Evolutionary conservation across 2,329 filamentous ascomycete genomes (phyloP).

Genomic region (Orbilia javanica): DNA sequence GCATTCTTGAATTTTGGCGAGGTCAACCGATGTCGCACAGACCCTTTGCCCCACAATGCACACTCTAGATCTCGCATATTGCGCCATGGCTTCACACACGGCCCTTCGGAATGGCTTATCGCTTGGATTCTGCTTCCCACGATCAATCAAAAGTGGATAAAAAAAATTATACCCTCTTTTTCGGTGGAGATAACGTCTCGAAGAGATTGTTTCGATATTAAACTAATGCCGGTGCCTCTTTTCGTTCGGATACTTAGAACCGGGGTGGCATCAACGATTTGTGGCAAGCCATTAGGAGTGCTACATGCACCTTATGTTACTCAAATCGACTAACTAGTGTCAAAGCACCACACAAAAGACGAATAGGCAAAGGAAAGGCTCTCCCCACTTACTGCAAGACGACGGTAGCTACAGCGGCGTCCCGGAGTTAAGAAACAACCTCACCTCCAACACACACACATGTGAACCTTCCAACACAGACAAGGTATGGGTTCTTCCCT

Average conservation of each 20-base stretch:
- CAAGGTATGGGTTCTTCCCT: conserved; percentile 8
- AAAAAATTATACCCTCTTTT: no score
- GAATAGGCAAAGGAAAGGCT: conserved; percentile 5
- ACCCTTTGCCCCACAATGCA: conserved; percentile 2
- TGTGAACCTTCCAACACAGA: conserved; percentile 10
- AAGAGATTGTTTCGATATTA: background rate
- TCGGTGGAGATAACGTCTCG: conserved; percentile 1
- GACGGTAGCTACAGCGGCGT: background rate
- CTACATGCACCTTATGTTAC: conserved; percentile 29
- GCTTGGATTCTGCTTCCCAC: background rate
- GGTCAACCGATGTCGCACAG: conserved; percentile 15
- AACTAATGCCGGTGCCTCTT: background rate
- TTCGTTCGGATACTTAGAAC: conserved; percentile 3
- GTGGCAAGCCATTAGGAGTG: conserved; percentile 1
- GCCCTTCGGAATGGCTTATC: conserved; percentile 6
- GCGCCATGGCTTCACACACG: conserved; percentile 41
- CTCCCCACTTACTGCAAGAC: background rate
- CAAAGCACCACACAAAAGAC: conserved; percentile 5
- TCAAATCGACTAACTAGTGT: conserved; percentile 18
- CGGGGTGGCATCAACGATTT: background rate
- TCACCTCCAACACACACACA: conserved; percentile 51
- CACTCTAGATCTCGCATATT: conserved; percentile 40
- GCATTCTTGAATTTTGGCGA: background rate
- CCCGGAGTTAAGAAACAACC: conserved; percentile 47
- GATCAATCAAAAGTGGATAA: background rate